A percentile compares a stretch with the other conserved stretches of the same genome.
phyloP scores from a whole-genome alignment of 768 basidiomycete species.

The Suillus tomentosus region DNA sequence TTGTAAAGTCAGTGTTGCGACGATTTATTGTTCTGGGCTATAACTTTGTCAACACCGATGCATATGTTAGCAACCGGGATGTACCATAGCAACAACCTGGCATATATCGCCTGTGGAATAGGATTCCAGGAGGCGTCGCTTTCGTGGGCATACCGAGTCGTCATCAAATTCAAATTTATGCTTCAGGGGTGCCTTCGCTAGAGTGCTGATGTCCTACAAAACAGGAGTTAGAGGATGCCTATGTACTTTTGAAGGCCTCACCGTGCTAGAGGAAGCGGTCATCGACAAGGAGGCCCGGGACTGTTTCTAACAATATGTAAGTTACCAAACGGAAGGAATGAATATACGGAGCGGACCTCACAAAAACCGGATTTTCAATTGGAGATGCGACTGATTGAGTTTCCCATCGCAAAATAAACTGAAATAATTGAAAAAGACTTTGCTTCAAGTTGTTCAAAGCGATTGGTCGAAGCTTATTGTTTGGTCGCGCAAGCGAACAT shows the following conservation, averaged over 20 bases:
- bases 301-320: neutral
- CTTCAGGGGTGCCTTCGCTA: neutral
- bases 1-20: neutral
- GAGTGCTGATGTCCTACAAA: neutral
- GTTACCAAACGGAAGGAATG: neutral
- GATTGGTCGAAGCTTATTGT: too few relatives aligned
- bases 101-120: neutral
- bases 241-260: neutral
- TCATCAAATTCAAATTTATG: neutral
- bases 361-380: neutral
- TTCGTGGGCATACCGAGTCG: too few relatives aligned
- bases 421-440: too few relatives aligned
- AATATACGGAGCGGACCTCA: neutral
- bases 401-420: too few relatives aligned
- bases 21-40: neutral
- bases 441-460: too few relatives aligned
- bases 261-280: neutral
- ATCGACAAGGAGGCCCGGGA: neutral
- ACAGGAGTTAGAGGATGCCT: neutral
- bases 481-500: too few relatives aligned
- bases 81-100: neutral
- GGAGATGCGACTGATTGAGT: too few relatives aligned
- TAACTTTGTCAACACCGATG: too few relatives aligned
- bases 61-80: neutral
- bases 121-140: too few relatives aligned